Evolutionary conservation across 805 yeast species (phyloP).

Genomic region (Pichia membranifaciens): DNA sequence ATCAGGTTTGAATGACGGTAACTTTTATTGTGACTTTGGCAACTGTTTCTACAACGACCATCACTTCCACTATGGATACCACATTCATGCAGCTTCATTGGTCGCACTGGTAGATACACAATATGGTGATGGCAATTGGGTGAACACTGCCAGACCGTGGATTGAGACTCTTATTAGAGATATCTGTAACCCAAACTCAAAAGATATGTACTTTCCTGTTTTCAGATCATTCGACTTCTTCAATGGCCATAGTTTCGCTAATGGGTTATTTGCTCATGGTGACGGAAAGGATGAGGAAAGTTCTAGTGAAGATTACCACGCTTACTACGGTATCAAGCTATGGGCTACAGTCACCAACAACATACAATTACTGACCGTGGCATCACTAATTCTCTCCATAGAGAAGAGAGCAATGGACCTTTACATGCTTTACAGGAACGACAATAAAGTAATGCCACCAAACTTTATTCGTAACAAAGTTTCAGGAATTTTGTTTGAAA

Average conservation of each 20-base stretch:
- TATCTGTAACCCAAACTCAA: conserved; percentile 53
- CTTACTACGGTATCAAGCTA: conserved; percentile 59
- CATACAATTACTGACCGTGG: conserved; percentile 45
- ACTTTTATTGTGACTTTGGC: conserved; percentile 51
- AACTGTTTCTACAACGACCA: conserved; percentile 78
- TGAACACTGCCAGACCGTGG: conserved; percentile 43
- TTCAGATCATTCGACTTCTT: conserved; percentile 66
- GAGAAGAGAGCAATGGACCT: conserved; percentile 48
- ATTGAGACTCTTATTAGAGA: conserved; percentile 60
- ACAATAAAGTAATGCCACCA: conserved; percentile 46
- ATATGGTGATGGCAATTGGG: conserved; percentile 48
- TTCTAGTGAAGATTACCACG: conserved; percentile 65
- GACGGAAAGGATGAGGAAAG: conserved; percentile 74
- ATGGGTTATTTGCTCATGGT: conserved; percentile 54
- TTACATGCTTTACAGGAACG: conserved; percentile 46
- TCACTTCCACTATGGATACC: conserved; percentile 84
- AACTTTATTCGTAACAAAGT: conserved; percentile 53
- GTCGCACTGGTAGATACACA: conserved; percentile 58
- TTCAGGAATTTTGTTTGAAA: conserved; percentile 64
- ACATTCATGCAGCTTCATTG: conserved; percentile 75
- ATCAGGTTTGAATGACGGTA: conserved; percentile 40
- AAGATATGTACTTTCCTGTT: conserved; percentile 55
- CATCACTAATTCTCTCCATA: conserved; percentile 53
- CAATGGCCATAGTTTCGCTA: conserved; percentile 72
- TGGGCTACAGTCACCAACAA: conserved; percentile 63